Percentiles rank a stretch among this genome's conserved stretches.
phyloP scores from a whole-genome alignment of 1,284 basidiomycete species.

The Puccinia horiana region DNA sequence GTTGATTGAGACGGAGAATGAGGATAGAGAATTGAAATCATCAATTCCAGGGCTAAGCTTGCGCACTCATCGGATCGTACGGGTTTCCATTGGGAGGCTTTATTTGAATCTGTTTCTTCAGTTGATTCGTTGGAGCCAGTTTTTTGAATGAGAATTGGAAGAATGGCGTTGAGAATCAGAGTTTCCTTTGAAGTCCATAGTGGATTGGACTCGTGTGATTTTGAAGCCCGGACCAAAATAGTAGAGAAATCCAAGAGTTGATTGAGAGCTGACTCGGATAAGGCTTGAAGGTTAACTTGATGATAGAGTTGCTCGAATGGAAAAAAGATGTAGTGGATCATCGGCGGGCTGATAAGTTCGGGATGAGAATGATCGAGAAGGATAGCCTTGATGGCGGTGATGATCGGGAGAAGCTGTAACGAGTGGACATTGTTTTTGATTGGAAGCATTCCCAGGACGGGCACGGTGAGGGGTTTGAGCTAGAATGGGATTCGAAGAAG shows the following conservation, averaged over 20 bases:
- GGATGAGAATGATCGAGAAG: conserved; percentile 5
- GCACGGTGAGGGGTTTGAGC: conserved; percentile 26
- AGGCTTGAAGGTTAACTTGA: conserved; percentile 1
- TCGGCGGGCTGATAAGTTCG: conserved; percentile 10
- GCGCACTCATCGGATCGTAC: not conserved
- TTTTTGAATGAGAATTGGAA: conserved; percentile 25
- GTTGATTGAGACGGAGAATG: not conserved
- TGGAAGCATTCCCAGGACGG: conserved; percentile 13
- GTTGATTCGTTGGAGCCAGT: not conserved
- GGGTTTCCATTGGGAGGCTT: not conserved
- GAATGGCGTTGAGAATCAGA: not conserved
- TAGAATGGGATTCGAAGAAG: not conserved
- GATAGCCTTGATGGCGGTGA: not conserved
- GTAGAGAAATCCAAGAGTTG: not conserved
- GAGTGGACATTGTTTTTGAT: conserved; percentile 6
- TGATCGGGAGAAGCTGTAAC: not conserved
- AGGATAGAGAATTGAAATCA: not conserved
- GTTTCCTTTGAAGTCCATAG: conserved; percentile 26
- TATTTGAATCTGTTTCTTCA: not conserved
- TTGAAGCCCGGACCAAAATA: not conserved
- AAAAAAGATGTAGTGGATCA: conserved; percentile 37
- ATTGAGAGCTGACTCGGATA: conserved; percentile 13
- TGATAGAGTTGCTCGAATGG: conserved; percentile 21
- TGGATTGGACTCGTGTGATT: conserved; percentile 1
- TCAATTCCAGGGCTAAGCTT: not conserved